phyloP scores from a whole-genome alignment of 1,284 basidiomycete genomes.

The Coriolopsis trogii region DNA sequence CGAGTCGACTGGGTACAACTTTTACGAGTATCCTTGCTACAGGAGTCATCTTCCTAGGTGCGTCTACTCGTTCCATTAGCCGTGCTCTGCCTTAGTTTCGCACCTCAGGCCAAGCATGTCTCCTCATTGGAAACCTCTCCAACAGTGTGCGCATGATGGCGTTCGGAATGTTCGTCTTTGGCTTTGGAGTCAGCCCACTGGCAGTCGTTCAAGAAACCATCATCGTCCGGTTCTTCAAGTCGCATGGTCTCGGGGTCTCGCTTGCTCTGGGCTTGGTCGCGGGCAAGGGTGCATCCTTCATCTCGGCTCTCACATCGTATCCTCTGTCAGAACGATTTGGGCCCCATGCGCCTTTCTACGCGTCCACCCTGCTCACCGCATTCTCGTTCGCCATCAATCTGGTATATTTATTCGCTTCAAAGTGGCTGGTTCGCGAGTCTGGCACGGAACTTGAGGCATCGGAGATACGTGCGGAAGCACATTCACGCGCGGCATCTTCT shows the following conservation, averaged over 20 bases:
- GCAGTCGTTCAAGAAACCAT: slow-evolving; percentile 80
- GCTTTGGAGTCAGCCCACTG: slow-evolving; percentile 77
- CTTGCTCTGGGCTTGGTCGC: slow-evolving; percentile 80
- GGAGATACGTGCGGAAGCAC: slow-evolving; percentile 57
- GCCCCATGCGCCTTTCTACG: slow-evolving; percentile 72
- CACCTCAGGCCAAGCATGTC: slow-evolving; percentile 55
- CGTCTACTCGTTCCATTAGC: slow-evolving; percentile 13
- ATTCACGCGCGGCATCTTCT: slow-evolving; percentile 36
- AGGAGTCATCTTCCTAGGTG: slow-evolving; percentile 66
- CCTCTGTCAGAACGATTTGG: slow-evolving; percentile 73
- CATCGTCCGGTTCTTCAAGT: slow-evolving; percentile 79
- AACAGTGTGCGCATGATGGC: slow-evolving; percentile 66
- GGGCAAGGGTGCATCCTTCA: slow-evolving; percentile 76
- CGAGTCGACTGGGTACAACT: slow-evolving; percentile 70
- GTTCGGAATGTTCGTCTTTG: slow-evolving; percentile 75
- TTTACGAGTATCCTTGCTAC: slow-evolving; percentile 73
- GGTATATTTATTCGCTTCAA: slow-evolving; percentile 63
- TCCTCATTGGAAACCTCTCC: slow-evolving; percentile 64
- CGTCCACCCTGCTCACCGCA: slow-evolving; percentile 62
- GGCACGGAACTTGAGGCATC: slow-evolving; percentile 67
- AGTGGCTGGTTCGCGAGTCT: slow-evolving; percentile 61
- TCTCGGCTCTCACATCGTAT: slow-evolving; percentile 74
- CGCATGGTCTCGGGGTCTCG: slow-evolving; percentile 75
- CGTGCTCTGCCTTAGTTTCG: not conserved
- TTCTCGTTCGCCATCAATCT: slow-evolving; percentile 71